Evolutionary conservation across 371 early-diverging fungal genomes (phyloP), one percentile per base, ranked within the genome.

Genomic region (Zychaea mexicana): DNA sequence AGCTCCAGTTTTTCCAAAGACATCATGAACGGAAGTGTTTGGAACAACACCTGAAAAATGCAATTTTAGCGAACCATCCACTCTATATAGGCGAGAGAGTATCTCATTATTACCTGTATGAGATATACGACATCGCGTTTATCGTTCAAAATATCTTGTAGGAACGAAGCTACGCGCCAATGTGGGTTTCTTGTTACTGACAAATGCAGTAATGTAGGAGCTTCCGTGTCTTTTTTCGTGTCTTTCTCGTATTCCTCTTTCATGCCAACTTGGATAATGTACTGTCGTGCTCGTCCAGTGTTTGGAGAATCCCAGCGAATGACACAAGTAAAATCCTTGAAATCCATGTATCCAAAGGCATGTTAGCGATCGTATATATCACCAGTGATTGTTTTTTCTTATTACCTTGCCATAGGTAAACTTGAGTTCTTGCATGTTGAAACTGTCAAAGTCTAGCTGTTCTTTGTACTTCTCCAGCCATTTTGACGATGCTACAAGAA

Each of bases 71-170:
- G n/a, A n/a, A n/a, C n/a, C n/a, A n/a, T n/a, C n/a, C n/a, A n/a
- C n/a, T n/a, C n/a, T n/a, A n/a, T n/a, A n/a, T n/a, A n/a, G n/a
- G n/a, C n/a, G n/a, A n/a, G n/a, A n/a, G n/a, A n/a, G n/a, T n/a
- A n/a, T n/a, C n/a, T n/a, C n/a, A n/a, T n/a, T n/a, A n/a, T 66
- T 72, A 78, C 82, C 72, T 82, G 79, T 27, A 82, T 62, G 57
- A 82, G 75, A 46, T 72, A 70, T 26, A 79, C 76, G 39, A 79
- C 62, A 57, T 79, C 79, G 2, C 72, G 69, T 15, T 78, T 76
- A 26, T 79, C 79, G 60, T 79, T 82, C 21, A 82, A 62, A 3
- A 72, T 61, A 31, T 78, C 77, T 49, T 76, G 68, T 24, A 82
- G 57, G 22, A 77, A 77, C 15, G 64, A 67, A 12, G 71, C 57